Evolutionary conservation across 345 rosid species (phyloP).

Genomic region (Camelina hispida): DNA sequence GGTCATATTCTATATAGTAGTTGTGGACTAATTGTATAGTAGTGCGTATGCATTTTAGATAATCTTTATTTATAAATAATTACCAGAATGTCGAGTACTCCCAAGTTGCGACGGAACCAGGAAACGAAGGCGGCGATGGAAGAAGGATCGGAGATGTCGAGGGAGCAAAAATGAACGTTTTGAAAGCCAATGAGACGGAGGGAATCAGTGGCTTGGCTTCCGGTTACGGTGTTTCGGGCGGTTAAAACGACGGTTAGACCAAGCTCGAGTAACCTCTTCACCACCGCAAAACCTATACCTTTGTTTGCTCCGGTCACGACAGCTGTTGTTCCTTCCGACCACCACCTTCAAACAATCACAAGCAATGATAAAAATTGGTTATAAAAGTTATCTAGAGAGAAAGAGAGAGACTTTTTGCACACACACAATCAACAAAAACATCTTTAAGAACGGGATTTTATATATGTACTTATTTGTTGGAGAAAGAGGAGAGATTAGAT

Average conservation of each 20-base stretch:
- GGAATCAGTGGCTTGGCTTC: slow-evolving; percentile 55
- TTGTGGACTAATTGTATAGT: background rate
- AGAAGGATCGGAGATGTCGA: slow-evolving; percentile 65
- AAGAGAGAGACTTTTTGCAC: background rate
- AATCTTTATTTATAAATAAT: background rate
- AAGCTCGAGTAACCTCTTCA: slow-evolving; percentile 61
- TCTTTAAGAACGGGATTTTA: background rate
- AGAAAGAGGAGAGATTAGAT: slow-evolving; percentile 21
- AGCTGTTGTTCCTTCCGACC: slow-evolving; percentile 69
- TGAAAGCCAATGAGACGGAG: slow-evolving; percentile 50
- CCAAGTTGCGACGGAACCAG: slow-evolving; percentile 51
- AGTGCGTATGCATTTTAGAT: background rate
- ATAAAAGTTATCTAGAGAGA: background rate
- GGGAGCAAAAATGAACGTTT: slow-evolving; percentile 51
- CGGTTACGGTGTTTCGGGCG: slow-evolving; percentile 68
- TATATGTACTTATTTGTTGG: slow-evolving; percentile 27
- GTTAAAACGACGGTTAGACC: slow-evolving; percentile 79
- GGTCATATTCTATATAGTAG: background rate
- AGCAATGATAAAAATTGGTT: background rate
- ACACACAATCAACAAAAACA: background rate
- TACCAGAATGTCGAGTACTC: slow-evolving; percentile 55
- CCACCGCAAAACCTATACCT: slow-evolving; percentile 82
- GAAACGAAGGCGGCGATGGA: slow-evolving; percentile 67
- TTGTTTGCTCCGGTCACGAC: slow-evolving; percentile 90
- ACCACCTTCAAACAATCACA: slow-evolving; percentile 59